These are phyloP conservation scores for Tephrocybe rancida DNA, from an alignment of 768 basidiomycete species.

Conservation along the genomic window DNA sequence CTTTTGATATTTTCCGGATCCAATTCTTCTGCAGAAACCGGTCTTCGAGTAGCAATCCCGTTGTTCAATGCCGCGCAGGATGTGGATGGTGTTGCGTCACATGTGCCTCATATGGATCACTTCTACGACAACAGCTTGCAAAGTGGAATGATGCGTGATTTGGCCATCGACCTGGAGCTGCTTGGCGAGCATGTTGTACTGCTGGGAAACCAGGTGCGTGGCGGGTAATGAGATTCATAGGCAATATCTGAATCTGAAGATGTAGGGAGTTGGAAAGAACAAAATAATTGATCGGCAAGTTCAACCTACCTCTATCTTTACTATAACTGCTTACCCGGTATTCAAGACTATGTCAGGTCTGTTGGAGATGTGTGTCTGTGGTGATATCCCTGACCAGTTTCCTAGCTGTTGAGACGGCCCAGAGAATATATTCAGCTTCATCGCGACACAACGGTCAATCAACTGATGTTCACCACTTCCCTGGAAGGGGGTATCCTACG, in stretches of 20 bases:
- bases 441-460: constrained; percentile 70
- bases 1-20: constrained; percentile 49
- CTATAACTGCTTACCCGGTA: neutral
- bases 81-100: constrained; percentile 53
- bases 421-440: constrained; percentile 74
- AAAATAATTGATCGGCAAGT: constrained; percentile 64
- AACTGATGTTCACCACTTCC: constrained; percentile 69
- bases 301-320: neutral
- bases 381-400: neutral
- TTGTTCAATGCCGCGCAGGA: constrained; percentile 53
- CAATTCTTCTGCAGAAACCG: constrained; percentile 32
- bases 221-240: neutral
- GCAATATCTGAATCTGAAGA: too few relatives aligned
- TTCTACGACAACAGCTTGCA: constrained; percentile 74
- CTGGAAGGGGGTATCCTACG: constrained; percentile 58
- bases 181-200: constrained; percentile 66
- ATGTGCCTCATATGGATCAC: constrained; percentile 69
- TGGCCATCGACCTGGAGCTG: constrained; percentile 63
- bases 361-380: neutral
- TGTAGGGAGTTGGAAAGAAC: constrained; percentile 70
- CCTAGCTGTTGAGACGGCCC: constrained; percentile 57
- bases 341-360: constrained; percentile 57
- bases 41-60: constrained; percentile 41
- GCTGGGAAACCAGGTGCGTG: constrained; percentile 63
- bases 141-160: constrained; percentile 65